phyloP scores from a whole-genome alignment of 2,329 filamentous ascomycete genomes.

The Colletotrichum sublineola region DNA sequence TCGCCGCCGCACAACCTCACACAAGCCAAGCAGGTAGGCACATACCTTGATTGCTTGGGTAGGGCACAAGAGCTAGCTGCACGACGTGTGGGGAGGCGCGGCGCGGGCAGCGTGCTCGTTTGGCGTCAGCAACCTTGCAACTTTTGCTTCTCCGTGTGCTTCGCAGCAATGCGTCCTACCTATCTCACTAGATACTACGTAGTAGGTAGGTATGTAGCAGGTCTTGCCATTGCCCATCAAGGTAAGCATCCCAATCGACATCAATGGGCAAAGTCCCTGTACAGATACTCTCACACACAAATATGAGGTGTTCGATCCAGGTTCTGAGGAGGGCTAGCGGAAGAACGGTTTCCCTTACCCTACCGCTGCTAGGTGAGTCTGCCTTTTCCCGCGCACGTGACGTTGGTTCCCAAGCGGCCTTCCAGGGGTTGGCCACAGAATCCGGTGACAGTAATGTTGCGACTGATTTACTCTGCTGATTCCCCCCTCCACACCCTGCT shows the following conservation, averaged over 20 bases:
- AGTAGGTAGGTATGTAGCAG: no score
- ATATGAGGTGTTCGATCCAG: conserved; percentile 1
- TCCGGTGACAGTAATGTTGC: conserved; percentile 24
- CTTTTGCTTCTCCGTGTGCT: no score
- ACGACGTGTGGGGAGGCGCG: neutral
- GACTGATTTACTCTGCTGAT: conserved; percentile 30
- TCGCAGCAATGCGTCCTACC: no score
- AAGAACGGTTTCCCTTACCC: conserved; percentile 11
- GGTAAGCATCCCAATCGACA: neutral
- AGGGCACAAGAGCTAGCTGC: conserved; percentile 1
- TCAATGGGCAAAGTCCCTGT: neutral
- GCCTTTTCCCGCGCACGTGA: conserved; percentile 35
- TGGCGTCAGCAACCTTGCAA: neutral
- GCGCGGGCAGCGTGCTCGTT: conserved; percentile 1
- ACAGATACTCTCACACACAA: neutral
- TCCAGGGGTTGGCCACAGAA: conserved; percentile 19
- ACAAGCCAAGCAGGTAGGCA: neutral
- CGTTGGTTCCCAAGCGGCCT: neutral
- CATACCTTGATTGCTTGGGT: no score
- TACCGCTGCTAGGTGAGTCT: conserved; percentile 2
- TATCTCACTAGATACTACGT: no score
- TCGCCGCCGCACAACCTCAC: conserved; percentile 5
- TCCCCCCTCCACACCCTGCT: neutral
- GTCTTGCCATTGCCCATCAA: neutral
- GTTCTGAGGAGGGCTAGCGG: neutral